phyloP scores from a whole-genome alignment of 768 basidiomycete genomes.

The Tremella yokohamensis region DNA sequence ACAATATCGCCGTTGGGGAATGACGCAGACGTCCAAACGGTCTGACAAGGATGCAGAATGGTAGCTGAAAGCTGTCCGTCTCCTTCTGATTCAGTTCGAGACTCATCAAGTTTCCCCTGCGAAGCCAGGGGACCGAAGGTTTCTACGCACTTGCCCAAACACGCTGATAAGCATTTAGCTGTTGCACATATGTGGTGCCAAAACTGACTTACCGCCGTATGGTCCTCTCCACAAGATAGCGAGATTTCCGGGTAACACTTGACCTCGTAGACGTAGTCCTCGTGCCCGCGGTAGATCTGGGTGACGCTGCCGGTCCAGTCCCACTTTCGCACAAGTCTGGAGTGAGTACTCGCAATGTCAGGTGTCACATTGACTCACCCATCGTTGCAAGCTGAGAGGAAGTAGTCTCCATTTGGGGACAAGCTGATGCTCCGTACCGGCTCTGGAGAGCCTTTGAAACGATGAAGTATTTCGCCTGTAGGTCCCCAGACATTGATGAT shows the following conservation, averaged over 20 bases:
- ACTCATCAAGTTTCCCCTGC: too few relatives aligned
- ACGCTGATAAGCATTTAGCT: conserved; percentile 15
- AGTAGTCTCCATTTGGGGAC: conserved; percentile 19
- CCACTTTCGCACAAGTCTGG: conserved; percentile 36
- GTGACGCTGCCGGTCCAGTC: conserved; percentile 26
- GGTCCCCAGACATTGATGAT: conserved; percentile 34
- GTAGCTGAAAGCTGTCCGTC: conserved; percentile 7
- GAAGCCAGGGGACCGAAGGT: too few relatives aligned
- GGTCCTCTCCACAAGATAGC: conserved; percentile 46
- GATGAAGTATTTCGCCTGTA: conserved; percentile 18
- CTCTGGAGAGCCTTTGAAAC: conserved; percentile 32
- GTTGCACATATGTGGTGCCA: not conserved
- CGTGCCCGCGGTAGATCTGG: conserved; percentile 30
- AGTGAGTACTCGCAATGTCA: not conserved
- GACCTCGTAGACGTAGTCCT: conserved; percentile 44
- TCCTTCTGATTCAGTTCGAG: not conserved
- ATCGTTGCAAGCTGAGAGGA: conserved; percentile 43
- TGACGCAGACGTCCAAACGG: conserved; percentile 45
- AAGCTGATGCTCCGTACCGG: conserved; percentile 37
- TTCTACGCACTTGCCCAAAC: conserved; percentile 34
- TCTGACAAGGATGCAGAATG: conserved; percentile 45
- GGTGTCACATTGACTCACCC: conserved; percentile 26
- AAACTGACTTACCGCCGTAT: conserved; percentile 31
- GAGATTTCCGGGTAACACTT: conserved; percentile 14
- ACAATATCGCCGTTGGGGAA: conserved; percentile 46